These are phyloP conservation scores for Sporisorium reilianum DNA, from an alignment of 1,284 basidiomycete genomes.

Conservation along the genomic window DNA sequence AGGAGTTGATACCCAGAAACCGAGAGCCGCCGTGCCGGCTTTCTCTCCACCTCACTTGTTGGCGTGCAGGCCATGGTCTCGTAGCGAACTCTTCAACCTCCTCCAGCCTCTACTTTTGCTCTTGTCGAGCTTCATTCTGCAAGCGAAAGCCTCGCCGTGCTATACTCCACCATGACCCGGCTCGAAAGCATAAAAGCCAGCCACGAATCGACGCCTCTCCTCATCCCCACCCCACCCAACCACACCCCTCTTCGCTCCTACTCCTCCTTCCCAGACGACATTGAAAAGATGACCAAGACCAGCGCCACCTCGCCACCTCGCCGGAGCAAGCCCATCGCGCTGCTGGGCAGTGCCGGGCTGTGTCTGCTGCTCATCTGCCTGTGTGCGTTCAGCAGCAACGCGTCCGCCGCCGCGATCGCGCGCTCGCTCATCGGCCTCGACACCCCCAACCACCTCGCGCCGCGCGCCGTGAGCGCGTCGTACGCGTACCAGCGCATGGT, in stretches of 20 bases:
- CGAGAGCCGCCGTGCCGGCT: neutral
- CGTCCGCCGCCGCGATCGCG: constrained; percentile 36
- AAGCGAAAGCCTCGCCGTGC: too few species aligned
- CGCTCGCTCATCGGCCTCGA: constrained; percentile 37
- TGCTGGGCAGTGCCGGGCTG: constrained; percentile 48
- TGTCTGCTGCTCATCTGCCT: constrained; percentile 46
- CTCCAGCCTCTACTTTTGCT: neutral
- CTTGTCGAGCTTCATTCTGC: too few species aligned
- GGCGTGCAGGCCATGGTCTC: neutral
- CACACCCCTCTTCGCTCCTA: neutral
- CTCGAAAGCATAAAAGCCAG: constrained; percentile 23
- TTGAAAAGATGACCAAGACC: constrained; percentile 36
- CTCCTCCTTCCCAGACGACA: constrained; percentile 11
- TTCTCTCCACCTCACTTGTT: neutral
- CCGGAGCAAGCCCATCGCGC: constrained; percentile 28
- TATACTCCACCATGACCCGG: constrained; percentile 8
- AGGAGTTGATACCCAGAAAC: neutral
- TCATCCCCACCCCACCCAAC: neutral
- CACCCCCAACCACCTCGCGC: constrained; percentile 7
- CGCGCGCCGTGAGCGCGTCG: constrained; percentile 27
- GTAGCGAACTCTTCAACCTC: neutral
- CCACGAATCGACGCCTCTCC: constrained; percentile 22
- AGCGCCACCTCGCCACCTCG: neutral
- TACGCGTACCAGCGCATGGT: constrained; percentile 53
- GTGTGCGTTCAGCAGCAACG: constrained; percentile 43